Base-by-base conservation (phyloP, 352 stramenopile species). In the Pythium aristosporum region DNA sequence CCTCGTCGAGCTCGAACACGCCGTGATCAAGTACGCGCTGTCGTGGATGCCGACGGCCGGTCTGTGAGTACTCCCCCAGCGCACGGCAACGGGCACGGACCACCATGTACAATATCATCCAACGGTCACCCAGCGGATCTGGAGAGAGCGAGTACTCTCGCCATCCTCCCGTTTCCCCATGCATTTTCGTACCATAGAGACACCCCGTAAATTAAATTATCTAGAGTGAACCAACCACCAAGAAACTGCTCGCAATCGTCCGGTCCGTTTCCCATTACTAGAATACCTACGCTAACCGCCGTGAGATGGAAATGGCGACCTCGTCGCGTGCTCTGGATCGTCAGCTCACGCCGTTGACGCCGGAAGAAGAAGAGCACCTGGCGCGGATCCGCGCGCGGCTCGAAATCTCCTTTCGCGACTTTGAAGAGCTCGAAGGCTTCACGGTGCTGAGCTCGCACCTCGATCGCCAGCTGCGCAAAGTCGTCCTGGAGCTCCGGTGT, bases 1-100 rank as follows among this genome's bases (percentile, higher is more conserved):
- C 61, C 71, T 95, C 39, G 77, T 81, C 5, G 78, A 80, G 32
- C 71, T 95, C 10, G 86, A 95, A 68, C 77, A 68, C 30, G 83
- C 85, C 20, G 80, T 87, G 44, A 68, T 82, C 60, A 80, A 86
- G 49, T 88, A 76, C 16, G 65, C 72, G 49, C 69, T 74, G 32
- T 57, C 67, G 21, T 89, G 70, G 74, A 79, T 71, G 55, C 69
- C 68, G 15, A 69, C 57, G 44, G 47, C 44, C 18, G 42, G 43
- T 9, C 30, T 87, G 79, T 68, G 74, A 77, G 59, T n/a, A n/a
- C n/a, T n/a, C n/a, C n/a, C n/a, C n/a, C n/a, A n/a, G n/a, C n/a
- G n/a, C n/a, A n/a, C n/a, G n/a, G 8, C 34, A 39, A 39, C 34
- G 8, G 34, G 8, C 34, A 12, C 34, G 6, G 25, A 30, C 25